Conservation (phyloP, 192 early-diverging fungal species). For the Physocladia obscura region DNA sequence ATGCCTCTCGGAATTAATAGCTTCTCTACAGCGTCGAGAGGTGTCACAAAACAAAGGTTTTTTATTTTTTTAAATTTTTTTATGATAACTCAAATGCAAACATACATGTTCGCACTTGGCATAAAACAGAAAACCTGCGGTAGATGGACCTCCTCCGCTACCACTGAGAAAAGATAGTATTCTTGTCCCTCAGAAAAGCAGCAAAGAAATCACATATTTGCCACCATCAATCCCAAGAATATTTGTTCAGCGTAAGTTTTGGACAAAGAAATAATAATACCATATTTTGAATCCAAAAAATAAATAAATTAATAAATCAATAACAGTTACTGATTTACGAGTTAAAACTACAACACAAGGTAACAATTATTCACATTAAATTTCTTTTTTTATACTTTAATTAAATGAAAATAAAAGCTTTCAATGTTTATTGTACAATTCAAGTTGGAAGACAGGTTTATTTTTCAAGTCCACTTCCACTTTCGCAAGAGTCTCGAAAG, state of each 20-base stretch:
- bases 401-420: neutral
- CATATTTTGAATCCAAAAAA: neutral
- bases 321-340: conserved; percentile 14
- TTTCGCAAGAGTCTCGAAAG: conserved; percentile 36
- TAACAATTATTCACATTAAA: no score
- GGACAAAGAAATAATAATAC: neutral
- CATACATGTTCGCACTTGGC: no score
- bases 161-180: conserved; percentile 2
- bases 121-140: conserved; percentile 22
- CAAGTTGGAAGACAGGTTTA: conserved; percentile 23
- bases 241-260: conserved; percentile 14
- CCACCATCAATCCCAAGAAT: conserved; percentile 19
- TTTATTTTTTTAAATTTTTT: neutral
- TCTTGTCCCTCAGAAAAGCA: neutral
- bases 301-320: neutral
- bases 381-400: no score
- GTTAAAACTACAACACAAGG: conserved; percentile 17
- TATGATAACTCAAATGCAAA: neutral
- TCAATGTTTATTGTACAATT: conserved; percentile 25
- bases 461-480: conserved; percentile 11
- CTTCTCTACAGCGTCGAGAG: neutral
- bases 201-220: conserved; percentile 1
- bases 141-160: neutral
- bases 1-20: neutral
- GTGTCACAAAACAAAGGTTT: conserved; percentile 21